Evolutionary conservation across 495 filamentous ascomycete genomes (phyloP), one percentile per base, ranked within the genome.

Genomic region (Aspergillus coremiiformis): DNA sequence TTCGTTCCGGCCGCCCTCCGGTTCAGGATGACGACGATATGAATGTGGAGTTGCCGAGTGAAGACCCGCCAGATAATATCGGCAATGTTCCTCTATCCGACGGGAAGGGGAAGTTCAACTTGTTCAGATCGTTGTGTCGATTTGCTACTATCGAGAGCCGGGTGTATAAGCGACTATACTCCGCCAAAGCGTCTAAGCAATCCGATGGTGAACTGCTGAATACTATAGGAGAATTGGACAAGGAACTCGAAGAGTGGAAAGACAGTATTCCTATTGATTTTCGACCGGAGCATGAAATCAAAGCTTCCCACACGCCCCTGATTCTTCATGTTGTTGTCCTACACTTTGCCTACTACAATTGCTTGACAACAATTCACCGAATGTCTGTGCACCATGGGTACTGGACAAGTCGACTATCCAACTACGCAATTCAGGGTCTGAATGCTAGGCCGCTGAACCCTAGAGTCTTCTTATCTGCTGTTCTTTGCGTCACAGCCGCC

Each of bases 351-450:
- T 98, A 98, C 69, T 96, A 98, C 74, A 98, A 97, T 64, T 94
- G 89, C 59, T 75, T 98, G 49, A 96, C 91, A 12, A 98, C 93
- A 1, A 96, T 98, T 48, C 93, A 98, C 69, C 88, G 93, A 20
- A 97, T 97, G 93, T 94, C 89, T 4, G 84, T 96, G 45, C 93
- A 98, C 65, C 94, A 97, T 63, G 93, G 93, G 2, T 96, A 95
- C 72, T 98, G 93, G 93, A 96, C 91, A 7, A 96, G 87, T 60
- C 82, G 93, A 37, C 74, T 97, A 20, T 95, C 91, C 23, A 92
- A 97, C 58, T 98, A 89, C 65, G 93, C 93, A 2, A 91, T 97
- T 37, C 87, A 93, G 59, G 93, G 93, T 5, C 68, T 96, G 32
- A 97, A 96, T 68, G 85, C 90, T 4, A 77, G 84, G 54, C 90